A percentile compares a stretch with the other conserved stretches of the same genome.
phyloP scores from a whole-genome alignment of 306 rosid species.

The Cicer judaicum region DNA sequence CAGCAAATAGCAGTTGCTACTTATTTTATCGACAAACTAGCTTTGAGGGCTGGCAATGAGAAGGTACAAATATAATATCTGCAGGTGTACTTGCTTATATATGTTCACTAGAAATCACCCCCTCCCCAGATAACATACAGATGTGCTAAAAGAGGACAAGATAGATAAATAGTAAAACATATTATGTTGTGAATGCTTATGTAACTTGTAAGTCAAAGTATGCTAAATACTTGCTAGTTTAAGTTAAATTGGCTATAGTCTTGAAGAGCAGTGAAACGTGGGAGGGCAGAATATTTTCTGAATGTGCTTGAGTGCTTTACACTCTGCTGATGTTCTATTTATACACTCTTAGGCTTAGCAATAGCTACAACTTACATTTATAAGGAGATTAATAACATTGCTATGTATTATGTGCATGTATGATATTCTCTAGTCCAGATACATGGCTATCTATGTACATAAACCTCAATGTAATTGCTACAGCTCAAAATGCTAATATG shows the following conservation, averaged over 20 bases:
- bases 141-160: constrained; percentile 15
- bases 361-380: too few species aligned
- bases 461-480: too few species aligned
- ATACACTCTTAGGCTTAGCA: too few species aligned
- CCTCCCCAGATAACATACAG: neutral
- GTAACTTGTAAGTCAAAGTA: constrained; percentile 1
- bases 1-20: constrained; percentile 98
- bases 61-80: constrained; percentile 59
- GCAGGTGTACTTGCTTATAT: constrained; percentile 21
- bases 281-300: too few species aligned
- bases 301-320: too few species aligned
- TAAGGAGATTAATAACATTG: too few species aligned
- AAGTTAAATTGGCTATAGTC: constrained; percentile 12
- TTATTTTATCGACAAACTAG: constrained; percentile 95
- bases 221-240: constrained; percentile 1
- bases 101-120: constrained; percentile 3
- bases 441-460: too few species aligned
- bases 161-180: neutral
- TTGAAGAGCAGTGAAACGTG: neutral
- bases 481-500: too few species aligned
- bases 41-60: constrained; percentile 99
- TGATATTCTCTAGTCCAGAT: too few species aligned
- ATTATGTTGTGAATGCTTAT: neutral
- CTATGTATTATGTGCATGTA: too few species aligned
- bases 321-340: too few species aligned